These are phyloP conservation scores for Peronospora belbahrii DNA, from an alignment of 352 stramenopile genomes.

Conservation along the genomic window DNA sequence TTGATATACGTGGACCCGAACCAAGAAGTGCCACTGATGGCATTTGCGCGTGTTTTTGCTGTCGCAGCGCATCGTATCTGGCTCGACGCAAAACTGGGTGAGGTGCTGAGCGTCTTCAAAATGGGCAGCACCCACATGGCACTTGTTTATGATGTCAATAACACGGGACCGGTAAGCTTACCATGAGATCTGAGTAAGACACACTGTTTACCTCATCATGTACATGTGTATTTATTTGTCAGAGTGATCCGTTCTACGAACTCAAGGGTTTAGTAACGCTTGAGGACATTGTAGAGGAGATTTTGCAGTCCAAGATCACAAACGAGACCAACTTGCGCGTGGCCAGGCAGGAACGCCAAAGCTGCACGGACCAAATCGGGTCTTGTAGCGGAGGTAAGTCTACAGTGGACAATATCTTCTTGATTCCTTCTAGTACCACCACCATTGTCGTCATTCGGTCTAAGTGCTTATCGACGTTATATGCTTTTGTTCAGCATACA, in stretches of 20 bases:
- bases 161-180: conserved; percentile 55
- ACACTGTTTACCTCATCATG: neutral
- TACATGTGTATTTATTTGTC: neutral
- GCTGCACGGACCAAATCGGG: conserved; percentile 48
- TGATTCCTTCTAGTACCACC: conserved; percentile 7
- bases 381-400: conserved; percentile 47
- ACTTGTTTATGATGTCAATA: conserved; percentile 74
- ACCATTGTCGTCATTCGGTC: conserved; percentile 10
- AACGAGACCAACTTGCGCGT: conserved; percentile 89
- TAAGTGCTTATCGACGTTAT: too few relatives aligned
- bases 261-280: conserved; percentile 96
- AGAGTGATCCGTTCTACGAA: conserved; percentile 93
- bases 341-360: conserved; percentile 35
- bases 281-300: conserved; percentile 98
- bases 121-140: conserved; percentile 61
- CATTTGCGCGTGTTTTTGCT: conserved; percentile 89
- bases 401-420: conserved; percentile 5
- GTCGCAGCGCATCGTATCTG: conserved; percentile 63
- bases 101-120: conserved; percentile 75
- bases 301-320: conserved; percentile 93
- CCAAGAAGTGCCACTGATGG: conserved; percentile 55
- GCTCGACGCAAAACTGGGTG: conserved; percentile 54
- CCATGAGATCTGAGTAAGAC: neutral
- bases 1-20: conserved; percentile 79
- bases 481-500: conserved; percentile 11